Evolutionary conservation across 805 yeast genomes (phyloP), one percentile per base, ranked within the genome.

Genomic region (Kodamaea leandrae): DNA sequence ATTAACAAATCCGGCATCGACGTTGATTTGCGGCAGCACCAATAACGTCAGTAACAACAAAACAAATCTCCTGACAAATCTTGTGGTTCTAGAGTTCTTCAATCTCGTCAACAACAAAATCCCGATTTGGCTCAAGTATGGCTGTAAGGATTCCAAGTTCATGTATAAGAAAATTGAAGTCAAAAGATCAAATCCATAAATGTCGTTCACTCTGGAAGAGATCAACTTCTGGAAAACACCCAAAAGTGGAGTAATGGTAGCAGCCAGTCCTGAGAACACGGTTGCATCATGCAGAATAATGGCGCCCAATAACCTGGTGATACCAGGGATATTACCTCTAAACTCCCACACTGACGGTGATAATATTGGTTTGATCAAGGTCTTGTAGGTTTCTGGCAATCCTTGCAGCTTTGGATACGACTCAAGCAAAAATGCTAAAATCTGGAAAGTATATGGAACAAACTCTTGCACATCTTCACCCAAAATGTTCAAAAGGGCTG

Each of bases 151-250:
- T 0, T 55, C 57, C 32, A 78, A 51, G 4, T 86, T 81, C 33
- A 88, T 64, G 44, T 72, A 63, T 32, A 78, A 54, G 32, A 91
- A 60, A 36, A 93, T 81, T 2, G 74, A 66, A 57, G 86, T 90
- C 33, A 93, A 64, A 32, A 93, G 66, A 42, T 93, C 98, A 61
- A 93, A 84, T 2, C 97, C 98, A 53, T 79, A 75, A 27, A 65
- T 64, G 53, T 93, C 98, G 53, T 88, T 83, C 12, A 80, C 74
- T 50, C 83, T 85, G 0, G 97, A 87, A 1, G 96, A 80, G 38
- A 93, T 79, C 49, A 93, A 70, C 60, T 90, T 88, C 66, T 95
- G 99, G 71, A 87, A 95, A n/a, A 93, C 96, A 28, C 99, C 99
- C 29, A 93, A 68, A 21, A 93, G 76, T 3, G 97, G 96, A 25